Conservation (phyloP, 345 rosid species). For the Salix exigua region DNA sequence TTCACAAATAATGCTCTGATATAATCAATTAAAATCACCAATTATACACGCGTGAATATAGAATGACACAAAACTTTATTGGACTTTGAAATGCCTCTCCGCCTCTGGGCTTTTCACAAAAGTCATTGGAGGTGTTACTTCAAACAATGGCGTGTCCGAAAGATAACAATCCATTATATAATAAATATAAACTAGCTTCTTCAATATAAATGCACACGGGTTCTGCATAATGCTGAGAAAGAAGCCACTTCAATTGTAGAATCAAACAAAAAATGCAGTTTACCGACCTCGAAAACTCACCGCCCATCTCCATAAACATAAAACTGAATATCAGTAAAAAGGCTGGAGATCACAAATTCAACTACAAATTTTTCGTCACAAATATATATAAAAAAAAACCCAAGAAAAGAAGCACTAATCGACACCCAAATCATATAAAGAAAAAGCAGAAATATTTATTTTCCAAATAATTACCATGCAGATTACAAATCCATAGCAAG, state of each 20-base stretch:
- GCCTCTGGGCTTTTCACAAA: slow-evolving; percentile 2
- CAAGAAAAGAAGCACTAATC: slow-evolving; percentile 14
- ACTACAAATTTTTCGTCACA: background rate
- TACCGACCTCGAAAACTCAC: slow-evolving; percentile 20
- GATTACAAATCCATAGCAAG: slow-evolving; percentile 11
- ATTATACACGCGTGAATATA: background rate
- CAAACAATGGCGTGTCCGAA: background rate
- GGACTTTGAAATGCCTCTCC: slow-evolving; percentile 11
- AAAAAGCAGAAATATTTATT: background rate
- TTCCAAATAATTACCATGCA: background rate
- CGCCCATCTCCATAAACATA: background rate
- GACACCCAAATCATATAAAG: slow-evolving; percentile 6
- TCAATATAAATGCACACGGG: background rate
- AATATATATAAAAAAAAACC: background rate
- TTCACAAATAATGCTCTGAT: slow-evolving; percentile 1
- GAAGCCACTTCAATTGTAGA: background rate
- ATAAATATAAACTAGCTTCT: slow-evolving; percentile 12
- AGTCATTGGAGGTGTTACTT: background rate
- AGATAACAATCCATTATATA: background rate
- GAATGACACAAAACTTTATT: slow-evolving; percentile 12
- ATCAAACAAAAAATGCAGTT: slow-evolving; percentile 19
- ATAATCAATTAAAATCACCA: background rate
- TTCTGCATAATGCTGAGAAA: slow-evolving; percentile 11
- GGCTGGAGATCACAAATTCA: slow-evolving; percentile 14
- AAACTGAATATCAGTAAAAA: slow-evolving; percentile 6